These are phyloP conservation scores for Calocybe indica DNA, from an alignment of 768 basidiomycete genomes.

Conservation along the genomic window DNA sequence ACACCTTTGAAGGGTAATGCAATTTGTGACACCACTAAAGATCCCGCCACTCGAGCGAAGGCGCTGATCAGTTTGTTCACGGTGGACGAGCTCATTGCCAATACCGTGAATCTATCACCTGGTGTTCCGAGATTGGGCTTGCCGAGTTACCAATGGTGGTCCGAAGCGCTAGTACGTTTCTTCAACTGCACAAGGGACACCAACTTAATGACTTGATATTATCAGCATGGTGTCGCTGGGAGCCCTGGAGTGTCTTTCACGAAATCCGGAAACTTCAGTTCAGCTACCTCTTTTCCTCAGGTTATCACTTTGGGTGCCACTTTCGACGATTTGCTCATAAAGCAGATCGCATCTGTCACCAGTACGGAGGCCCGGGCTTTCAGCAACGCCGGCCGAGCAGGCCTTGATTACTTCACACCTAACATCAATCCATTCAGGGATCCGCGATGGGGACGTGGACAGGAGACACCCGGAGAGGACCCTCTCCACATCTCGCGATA, in stretches of 20 bases:
- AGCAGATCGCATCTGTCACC: conserved; percentile 41
- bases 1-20: conserved; percentile 38
- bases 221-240: conserved; percentile 47
- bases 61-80: conserved; percentile 45
- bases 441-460: conserved; percentile 58
- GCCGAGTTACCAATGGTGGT: conserved; percentile 57
- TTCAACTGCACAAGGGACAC: not conserved
- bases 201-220: not conserved
- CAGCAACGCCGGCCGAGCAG: conserved; percentile 47
- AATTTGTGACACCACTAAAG: conserved; percentile 42
- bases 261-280: conserved; percentile 43
- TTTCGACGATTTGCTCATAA: conserved; percentile 49
- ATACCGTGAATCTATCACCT: conserved; percentile 42
- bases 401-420: conserved; percentile 52
- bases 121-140: conserved; percentile 53
- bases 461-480: conserved; percentile 60
- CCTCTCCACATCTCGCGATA: conserved; percentile 48
- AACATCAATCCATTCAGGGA: conserved; percentile 57
- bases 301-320: conserved; percentile 50
- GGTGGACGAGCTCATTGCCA: conserved; percentile 42
- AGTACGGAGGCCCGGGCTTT: conserved; percentile 55
- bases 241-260: conserved; percentile 51
- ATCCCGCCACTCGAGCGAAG: conserved; percentile 40
- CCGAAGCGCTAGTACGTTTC: conserved; percentile 44
- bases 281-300: conserved; percentile 53